phyloP scores from a whole-genome alignment of 108 stramenopile species.

The Pseudonitzschia multistriata region DNA sequence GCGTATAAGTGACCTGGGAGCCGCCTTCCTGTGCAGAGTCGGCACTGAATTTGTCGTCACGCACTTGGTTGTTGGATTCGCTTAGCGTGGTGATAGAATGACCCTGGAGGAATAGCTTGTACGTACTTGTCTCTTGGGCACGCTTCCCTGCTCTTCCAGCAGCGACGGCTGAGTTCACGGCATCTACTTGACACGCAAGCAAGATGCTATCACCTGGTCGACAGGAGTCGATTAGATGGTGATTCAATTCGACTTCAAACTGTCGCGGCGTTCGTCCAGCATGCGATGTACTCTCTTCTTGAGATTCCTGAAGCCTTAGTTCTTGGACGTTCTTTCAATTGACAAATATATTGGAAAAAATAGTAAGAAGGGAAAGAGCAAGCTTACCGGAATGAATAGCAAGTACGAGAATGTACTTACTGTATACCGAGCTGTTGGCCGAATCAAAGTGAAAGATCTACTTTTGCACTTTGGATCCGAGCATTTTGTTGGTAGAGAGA shows the following conservation, averaged over 20 bases:
- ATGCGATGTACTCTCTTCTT: slow-evolving; percentile 73
- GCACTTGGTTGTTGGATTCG: slow-evolving; percentile 24
- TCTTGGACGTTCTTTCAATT: slow-evolving; percentile 77
- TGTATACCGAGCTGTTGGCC: slow-evolving; percentile 81
- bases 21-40: slow-evolving; percentile 14
- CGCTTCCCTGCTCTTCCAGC: slow-evolving; percentile 81
- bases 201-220: slow-evolving; percentile 94
- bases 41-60: neutral
- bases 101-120: slow-evolving; percentile 85
- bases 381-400: too few relatives aligned
- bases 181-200: slow-evolving; percentile 84
- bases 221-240: slow-evolving; percentile 92
- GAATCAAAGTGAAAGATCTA: slow-evolving; percentile 62
- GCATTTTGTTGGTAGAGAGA: slow-evolving; percentile 76
- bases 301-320: slow-evolving; percentile 88
- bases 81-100: slow-evolving; percentile 79
- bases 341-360: neutral
- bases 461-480: slow-evolving; percentile 44
- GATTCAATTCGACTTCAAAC: slow-evolving; percentile 81
- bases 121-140: slow-evolving; percentile 81
- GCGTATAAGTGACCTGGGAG: slow-evolving; percentile 47
- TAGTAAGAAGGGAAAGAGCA: neutral
- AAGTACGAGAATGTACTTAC: neutral
- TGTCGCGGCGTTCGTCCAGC: slow-evolving; percentile 85
- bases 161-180: slow-evolving; percentile 85